Evolutionary conservation across 2,329 filamentous ascomycete species (phyloP).

Genomic region (Monosporascus sp.): DNA sequence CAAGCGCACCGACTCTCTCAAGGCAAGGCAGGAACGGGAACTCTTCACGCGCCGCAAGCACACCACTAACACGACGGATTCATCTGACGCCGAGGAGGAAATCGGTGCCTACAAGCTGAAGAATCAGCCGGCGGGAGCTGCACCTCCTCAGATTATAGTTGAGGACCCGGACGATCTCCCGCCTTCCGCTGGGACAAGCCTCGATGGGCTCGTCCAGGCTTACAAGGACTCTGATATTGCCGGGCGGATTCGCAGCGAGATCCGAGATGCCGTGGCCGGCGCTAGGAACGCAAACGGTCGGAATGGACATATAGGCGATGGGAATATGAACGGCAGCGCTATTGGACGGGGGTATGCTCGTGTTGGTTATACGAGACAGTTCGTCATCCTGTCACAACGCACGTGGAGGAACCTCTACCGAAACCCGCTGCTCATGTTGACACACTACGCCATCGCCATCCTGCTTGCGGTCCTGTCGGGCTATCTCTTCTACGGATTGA

Average conservation of each 20-base stretch:
- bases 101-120: conserved; percentile 47
- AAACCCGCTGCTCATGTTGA: conserved; percentile 97
- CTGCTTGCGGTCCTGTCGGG: conserved; percentile 89
- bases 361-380: conserved; percentile 74
- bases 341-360: conserved; percentile 78
- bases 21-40: conserved; percentile 80
- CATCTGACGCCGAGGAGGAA: conserved; percentile 51
- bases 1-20: conserved; percentile 75
- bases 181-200: conserved; percentile 64
- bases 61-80: conserved; percentile 56
- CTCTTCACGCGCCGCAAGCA: conserved; percentile 80
- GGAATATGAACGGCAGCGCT: conserved; percentile 46
- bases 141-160: conserved; percentile 53
- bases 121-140: conserved; percentile 34
- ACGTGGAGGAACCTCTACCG: conserved; percentile 98
- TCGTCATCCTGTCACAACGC: conserved; percentile 79
- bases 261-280: conserved; percentile 59
- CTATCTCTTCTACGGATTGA: conserved; percentile 92
- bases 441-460: conserved; percentile 96
- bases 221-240: conserved; percentile 78
- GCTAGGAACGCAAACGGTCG: conserved; percentile 64
- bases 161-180: conserved; percentile 66
- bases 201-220: conserved; percentile 73
- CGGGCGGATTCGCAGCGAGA: conserved; percentile 68
- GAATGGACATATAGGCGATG: conserved; percentile 43